A percentile compares a stretch with the other conserved stretches of the same genome.
These are phyloP conservation scores for Colletotrichum sp. DNA, from an alignment of 2,329 filamentous ascomycete genomes.

Conservation along the genomic window DNA sequence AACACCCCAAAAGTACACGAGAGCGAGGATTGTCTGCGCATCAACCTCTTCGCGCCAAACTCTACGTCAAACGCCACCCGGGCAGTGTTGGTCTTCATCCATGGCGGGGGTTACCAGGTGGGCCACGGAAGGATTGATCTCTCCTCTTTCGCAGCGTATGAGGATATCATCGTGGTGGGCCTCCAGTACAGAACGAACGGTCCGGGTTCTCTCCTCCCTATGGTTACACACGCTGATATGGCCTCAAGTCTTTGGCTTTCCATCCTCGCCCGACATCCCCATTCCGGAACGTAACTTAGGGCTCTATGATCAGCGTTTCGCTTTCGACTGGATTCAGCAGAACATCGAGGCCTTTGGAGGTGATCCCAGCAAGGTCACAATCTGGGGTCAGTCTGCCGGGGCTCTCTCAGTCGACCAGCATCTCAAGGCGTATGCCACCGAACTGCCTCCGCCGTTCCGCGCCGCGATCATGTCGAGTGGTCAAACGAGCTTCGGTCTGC, in stretches of 20 bases:
- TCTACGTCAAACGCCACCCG: not conserved
- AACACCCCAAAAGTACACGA: slow-evolving; percentile 19
- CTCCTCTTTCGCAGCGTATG: slow-evolving; percentile 29
- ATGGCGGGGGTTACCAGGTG: slow-evolving; percentile 28
- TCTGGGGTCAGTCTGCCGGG: slow-evolving; percentile 37
- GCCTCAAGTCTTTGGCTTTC: slow-evolving; percentile 25
- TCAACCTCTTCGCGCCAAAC: slow-evolving; percentile 31
- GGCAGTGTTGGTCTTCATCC: slow-evolving; percentile 30
- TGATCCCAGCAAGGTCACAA: slow-evolving; percentile 32
- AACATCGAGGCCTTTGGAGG: slow-evolving; percentile 35
- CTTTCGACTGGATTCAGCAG: slow-evolving; percentile 36
- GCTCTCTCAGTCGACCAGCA: slow-evolving; percentile 28
- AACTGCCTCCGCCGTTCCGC: slow-evolving; percentile 24
- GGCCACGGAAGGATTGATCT: slow-evolving; percentile 26
- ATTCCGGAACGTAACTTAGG: slow-evolving; percentile 26
- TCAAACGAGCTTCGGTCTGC: slow-evolving; percentile 29
- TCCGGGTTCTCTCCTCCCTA: not conserved
- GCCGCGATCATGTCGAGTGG: slow-evolving; percentile 33
- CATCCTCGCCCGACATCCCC: not conserved
- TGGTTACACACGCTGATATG: not conserved
- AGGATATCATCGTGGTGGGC: slow-evolving; percentile 29
- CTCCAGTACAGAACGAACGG: slow-evolving; percentile 31
- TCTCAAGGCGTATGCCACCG: slow-evolving; percentile 24
- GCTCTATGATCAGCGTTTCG: slow-evolving; percentile 31
- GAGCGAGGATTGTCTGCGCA: slow-evolving; percentile 32